Evolutionary conservation across 768 basidiomycete genomes (phyloP).

Genomic region (Rossbeevera mucosa): DNA sequence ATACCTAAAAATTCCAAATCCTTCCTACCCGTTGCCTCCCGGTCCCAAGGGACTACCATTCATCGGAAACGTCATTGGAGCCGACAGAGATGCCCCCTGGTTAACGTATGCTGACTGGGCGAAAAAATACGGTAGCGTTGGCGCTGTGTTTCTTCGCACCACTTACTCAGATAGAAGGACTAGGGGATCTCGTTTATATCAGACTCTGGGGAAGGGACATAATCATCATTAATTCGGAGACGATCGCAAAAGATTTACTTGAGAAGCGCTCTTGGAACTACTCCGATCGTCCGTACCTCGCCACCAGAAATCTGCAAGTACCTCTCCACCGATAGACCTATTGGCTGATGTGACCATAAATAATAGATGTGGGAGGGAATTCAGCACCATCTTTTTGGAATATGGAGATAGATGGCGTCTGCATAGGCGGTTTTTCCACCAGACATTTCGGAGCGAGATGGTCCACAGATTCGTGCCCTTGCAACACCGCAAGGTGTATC

Average conservation of each 20-base stretch:
- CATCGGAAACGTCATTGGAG: conserved; percentile 35
- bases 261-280: conserved; percentile 45
- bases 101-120: conserved; percentile 37
- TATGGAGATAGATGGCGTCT: conserved; percentile 34
- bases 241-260: conserved; percentile 42
- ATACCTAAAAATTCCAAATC: conserved; percentile 3
- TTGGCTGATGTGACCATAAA: neutral
- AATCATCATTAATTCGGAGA: conserved; percentile 44
- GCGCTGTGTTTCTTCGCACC: neutral
- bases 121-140: conserved; percentile 30
- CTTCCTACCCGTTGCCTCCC: conserved; percentile 29
- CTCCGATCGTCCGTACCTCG: conserved; percentile 43
- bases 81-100: conserved; percentile 33
- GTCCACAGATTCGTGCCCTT: conserved; percentile 27
- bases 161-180: neutral
- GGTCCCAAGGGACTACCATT: conserved; percentile 36
- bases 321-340: neutral
- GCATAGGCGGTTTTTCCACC: conserved; percentile 28
- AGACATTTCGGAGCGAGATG: conserved; percentile 21
- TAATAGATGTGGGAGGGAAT: conserved; percentile 19
- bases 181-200: conserved; percentile 47
- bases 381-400: conserved; percentile 22
- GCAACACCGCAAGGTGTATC: conserved; percentile 28
- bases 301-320: conserved; percentile 12
- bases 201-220: conserved; percentile 41